phyloP scores from a whole-genome alignment of 208 protist genomes.

The Leishmania braziliensis region DNA sequence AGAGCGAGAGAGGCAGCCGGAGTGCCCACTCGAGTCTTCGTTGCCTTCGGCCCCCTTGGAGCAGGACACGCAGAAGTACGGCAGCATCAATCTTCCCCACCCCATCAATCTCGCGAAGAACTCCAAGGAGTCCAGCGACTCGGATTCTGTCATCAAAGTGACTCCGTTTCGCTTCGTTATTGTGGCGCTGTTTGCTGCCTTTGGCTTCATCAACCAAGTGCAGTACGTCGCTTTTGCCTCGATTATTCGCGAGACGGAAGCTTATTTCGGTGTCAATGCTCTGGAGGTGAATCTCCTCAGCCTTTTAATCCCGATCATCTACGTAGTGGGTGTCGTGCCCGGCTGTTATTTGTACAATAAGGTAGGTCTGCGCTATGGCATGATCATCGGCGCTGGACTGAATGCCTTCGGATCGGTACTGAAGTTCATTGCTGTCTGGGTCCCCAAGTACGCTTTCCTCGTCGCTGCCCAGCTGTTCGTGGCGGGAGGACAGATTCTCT shows the following conservation, averaged over 20 bases:
- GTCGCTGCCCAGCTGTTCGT: slow-evolving; percentile 46
- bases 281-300: slow-evolving; percentile 49
- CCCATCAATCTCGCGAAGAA: background rate
- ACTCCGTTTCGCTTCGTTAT: slow-evolving; percentile 42
- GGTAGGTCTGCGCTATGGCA: slow-evolving; percentile 50
- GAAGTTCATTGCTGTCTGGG: slow-evolving; percentile 50
- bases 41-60: background rate
- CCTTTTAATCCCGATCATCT: slow-evolving; percentile 44
- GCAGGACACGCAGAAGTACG: background rate
- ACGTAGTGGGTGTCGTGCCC: slow-evolving; percentile 41
- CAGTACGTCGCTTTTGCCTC: slow-evolving; percentile 51
- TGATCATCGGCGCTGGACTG: slow-evolving; percentile 29
- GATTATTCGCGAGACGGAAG: slow-evolving; percentile 43
- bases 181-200: slow-evolving; percentile 33
- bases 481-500: slow-evolving; percentile 42
- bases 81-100: background rate
- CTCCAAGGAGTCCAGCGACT: background rate
- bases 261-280: slow-evolving; percentile 33
- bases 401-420: slow-evolving; percentile 36
- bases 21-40: background rate
- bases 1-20: background rate
- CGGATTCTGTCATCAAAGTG: slow-evolving; percentile 12
- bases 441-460: slow-evolving; percentile 37
- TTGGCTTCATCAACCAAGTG: slow-evolving; percentile 52
- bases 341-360: slow-evolving; percentile 46